Evolutionary conservation across 495 filamentous ascomycete genomes (phyloP).

Genomic region (Lepraria neglecta): DNA sequence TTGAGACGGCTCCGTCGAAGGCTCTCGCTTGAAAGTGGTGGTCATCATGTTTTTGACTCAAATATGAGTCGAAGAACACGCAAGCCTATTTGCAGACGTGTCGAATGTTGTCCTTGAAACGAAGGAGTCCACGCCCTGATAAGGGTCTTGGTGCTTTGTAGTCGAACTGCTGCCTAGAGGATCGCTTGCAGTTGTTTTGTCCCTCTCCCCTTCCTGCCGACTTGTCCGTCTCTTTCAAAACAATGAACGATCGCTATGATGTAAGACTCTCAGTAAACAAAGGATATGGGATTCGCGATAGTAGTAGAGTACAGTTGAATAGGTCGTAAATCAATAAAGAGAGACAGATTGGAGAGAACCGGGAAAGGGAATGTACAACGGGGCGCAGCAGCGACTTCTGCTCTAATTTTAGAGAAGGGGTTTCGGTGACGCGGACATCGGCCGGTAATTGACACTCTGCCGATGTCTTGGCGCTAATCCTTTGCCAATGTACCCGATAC

Average conservation of each 20-base stretch:
- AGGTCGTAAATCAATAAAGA: not conserved
- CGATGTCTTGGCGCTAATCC: not conserved
- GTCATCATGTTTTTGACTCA: conserved; percentile 10
- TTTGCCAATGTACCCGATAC: not conserved
- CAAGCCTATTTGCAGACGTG: not conserved
- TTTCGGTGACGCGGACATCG: conserved; percentile 2
- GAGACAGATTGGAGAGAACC: not conserved
- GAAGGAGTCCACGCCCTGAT: conserved; percentile 1
- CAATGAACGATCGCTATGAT: not conserved
- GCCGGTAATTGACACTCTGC: not conserved
- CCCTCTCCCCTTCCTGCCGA: not conserved
- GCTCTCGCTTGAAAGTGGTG: conserved; percentile 19
- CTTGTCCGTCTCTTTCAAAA: conserved; percentile 1
- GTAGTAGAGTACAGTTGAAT: not conserved
- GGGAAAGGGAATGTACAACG: not conserved
- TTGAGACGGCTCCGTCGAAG: conserved; percentile 3
- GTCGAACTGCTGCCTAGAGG: conserved; percentile 13
- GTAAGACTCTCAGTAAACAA: not conserved
- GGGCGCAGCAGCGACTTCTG: conserved; percentile 9
- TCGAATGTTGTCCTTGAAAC: not conserved
- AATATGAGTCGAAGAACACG: not conserved
- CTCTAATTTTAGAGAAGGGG: conserved; percentile 4
- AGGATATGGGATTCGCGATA: not conserved
- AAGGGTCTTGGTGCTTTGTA: conserved; percentile 1
- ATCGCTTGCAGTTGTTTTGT: conserved; percentile 7